phyloP scores from a whole-genome alignment of 805 yeast genomes.

The Danielia oregonensis region DNA sequence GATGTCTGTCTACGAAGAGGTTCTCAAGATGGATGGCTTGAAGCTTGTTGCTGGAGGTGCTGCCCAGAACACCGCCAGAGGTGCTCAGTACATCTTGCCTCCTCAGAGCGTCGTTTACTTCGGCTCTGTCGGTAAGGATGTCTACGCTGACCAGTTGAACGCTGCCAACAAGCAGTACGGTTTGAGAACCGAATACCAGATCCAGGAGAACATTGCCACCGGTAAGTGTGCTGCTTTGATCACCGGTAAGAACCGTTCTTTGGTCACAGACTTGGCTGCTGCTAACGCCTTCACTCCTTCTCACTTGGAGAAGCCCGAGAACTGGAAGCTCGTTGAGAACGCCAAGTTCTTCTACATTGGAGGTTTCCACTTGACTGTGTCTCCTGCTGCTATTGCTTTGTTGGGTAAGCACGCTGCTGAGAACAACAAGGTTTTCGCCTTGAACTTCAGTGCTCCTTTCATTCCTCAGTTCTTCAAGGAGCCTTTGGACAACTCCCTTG shows the following conservation, averaged over 20 bases:
- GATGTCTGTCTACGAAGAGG: slow-evolving; percentile 81
- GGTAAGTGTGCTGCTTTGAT: slow-evolving; percentile 98
- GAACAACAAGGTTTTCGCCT: slow-evolving; percentile 67
- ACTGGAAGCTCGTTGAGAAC: slow-evolving; percentile 80
- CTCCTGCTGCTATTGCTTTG: slow-evolving; percentile 87
- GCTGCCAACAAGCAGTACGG: slow-evolving; percentile 89
- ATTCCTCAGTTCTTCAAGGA: slow-evolving; percentile 94
- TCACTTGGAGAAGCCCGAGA: slow-evolving; percentile 83
- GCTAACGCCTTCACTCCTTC: slow-evolving; percentile 93
- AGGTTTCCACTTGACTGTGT: slow-evolving; percentile 98
- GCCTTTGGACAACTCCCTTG: slow-evolving; percentile 72
- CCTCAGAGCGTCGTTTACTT: slow-evolving; percentile 80
- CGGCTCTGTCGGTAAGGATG: slow-evolving; percentile 95
- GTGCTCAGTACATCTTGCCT: slow-evolving; percentile 92
- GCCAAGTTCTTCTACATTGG: slow-evolving; percentile 90
- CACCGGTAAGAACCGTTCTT: slow-evolving; percentile 82
- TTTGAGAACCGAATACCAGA: slow-evolving; percentile 79
- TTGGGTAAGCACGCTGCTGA: slow-evolving; percentile 92
- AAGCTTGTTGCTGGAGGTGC: slow-evolving; percentile 96
- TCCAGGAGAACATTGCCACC: slow-evolving; percentile 72
- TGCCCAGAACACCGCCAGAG: slow-evolving; percentile 98
- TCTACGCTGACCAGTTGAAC: slow-evolving; percentile 72
- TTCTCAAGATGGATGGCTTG: slow-evolving; percentile 56
- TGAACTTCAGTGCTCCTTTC: slow-evolving; percentile 96
- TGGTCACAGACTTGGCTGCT: slow-evolving; percentile 95